These are phyloP conservation scores for Fusarium hainanense DNA, from an alignment of 2,329 filamentous ascomycete species.

Conservation along the genomic window DNA sequence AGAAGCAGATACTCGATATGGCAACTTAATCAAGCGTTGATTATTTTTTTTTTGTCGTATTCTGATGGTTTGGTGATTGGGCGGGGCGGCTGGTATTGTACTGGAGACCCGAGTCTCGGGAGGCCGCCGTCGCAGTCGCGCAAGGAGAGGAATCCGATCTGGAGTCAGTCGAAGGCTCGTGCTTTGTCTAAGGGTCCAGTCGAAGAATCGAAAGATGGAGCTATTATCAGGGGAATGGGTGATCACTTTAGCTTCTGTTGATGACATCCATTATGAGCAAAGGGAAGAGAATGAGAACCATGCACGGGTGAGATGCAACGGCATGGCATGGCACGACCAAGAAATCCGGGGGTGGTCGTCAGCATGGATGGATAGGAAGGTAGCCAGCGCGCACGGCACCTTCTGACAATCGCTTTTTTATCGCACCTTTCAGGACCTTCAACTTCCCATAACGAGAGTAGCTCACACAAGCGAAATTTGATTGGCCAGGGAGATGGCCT, in stretches of 20 bases:
- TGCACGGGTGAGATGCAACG: constrained; percentile 24
- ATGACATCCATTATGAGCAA: constrained; percentile 43
- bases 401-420: constrained; percentile 33
- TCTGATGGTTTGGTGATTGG: constrained; percentile 22
- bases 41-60: constrained; percentile 29
- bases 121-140: constrained; percentile 44
- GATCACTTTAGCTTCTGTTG: constrained; percentile 21
- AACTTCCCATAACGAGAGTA: constrained; percentile 21
- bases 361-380: constrained; percentile 17
- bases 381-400: constrained; percentile 6
- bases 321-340: constrained; percentile 32
- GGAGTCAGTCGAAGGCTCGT: constrained; percentile 36
- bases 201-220: constrained; percentile 14
- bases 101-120: constrained; percentile 30
- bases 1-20: constrained; percentile 26
- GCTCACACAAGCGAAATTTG: constrained; percentile 3
- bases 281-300: constrained; percentile 13
- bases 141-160: constrained; percentile 24
- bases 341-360: constrained; percentile 37
- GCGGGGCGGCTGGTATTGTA: constrained; percentile 38
- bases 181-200: constrained; percentile 17
- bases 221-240: constrained; percentile 6
- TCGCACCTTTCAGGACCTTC: constrained; percentile 31
- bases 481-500: constrained; percentile 18
- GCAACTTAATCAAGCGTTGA: constrained; percentile 21